Conservation (phyloP, 1,284 basidiomycete genomes). For the Stygiomarasmius scandens region DNA sequence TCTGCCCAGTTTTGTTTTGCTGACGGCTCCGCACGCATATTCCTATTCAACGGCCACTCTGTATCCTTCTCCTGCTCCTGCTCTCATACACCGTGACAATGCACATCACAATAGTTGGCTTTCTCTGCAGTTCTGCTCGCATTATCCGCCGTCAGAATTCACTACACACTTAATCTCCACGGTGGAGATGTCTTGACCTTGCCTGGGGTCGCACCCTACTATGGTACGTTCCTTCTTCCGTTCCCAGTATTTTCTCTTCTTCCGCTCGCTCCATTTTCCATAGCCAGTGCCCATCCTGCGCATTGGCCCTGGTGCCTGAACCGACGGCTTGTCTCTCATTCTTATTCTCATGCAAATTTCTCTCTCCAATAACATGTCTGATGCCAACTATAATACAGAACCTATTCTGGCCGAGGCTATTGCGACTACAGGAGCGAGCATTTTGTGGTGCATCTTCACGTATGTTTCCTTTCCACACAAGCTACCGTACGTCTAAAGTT, state of each 20-base stretch:
- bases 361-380: too few species aligned
- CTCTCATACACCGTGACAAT: too few species aligned
- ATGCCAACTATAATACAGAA: constrained; percentile 51
- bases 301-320: too few species aligned
- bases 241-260: constrained; percentile 50
- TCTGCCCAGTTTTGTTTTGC: not conserved
- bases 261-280: not conserved
- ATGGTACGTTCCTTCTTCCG: constrained; percentile 26
- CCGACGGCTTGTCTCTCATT: too few species aligned
- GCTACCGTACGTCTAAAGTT: too few species aligned
- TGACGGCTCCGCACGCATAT: not conserved
- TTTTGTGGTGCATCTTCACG: constrained; percentile 66
- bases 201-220: not conserved
- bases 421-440: constrained; percentile 57
- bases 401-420: constrained; percentile 70
- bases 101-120: constrained; percentile 3
- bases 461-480: too few species aligned
- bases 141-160: constrained; percentile 18
- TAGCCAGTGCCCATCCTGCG: too few species aligned
- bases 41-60: too few species aligned
- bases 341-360: not conserved
- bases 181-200: constrained; percentile 55
- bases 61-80: too few species aligned
- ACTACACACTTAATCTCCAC: constrained; percentile 67
- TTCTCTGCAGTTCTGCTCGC: constrained; percentile 14